Evolutionary conservation across 106 monocot species (phyloP).

Genomic region (Acanthochlamys bracteata): DNA sequence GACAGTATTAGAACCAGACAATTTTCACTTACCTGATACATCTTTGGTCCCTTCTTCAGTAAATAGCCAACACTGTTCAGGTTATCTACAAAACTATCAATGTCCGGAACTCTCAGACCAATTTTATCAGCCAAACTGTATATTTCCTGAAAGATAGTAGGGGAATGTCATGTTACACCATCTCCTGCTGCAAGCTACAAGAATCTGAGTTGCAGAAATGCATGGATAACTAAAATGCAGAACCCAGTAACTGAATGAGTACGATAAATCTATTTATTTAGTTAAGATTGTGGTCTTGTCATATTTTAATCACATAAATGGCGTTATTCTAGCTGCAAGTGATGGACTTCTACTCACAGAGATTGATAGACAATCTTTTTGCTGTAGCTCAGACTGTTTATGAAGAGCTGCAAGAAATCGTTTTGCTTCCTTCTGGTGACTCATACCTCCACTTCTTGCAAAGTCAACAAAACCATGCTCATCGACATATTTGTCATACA

Average conservation of each 20-base stretch:
- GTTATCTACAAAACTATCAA: constrained; percentile 79
- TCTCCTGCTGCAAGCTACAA: no score
- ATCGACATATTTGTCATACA: constrained; percentile 94
- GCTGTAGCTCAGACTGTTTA: constrained; percentile 74
- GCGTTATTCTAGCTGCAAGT: no score
- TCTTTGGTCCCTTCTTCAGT: constrained; percentile 83
- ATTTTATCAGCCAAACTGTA: constrained; percentile 81
- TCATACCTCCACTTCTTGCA: constrained; percentile 89
- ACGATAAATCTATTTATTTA: no score
- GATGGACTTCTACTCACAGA: constrained; percentile 36
- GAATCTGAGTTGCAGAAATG: no score
- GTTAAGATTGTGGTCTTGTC: no score
- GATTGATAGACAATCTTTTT: constrained; percentile 81
- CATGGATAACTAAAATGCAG: no score
- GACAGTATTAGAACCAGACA: no score
- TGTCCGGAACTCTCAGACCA: constrained; percentile 71
- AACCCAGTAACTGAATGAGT: no score
- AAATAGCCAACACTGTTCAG: constrained; percentile 88
- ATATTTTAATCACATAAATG: no score
- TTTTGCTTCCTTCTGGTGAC: constrained; percentile 86
- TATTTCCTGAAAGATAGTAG: constrained; percentile 57
- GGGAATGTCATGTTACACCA: constrained; percentile 3
- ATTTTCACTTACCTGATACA: constrained; percentile 63
- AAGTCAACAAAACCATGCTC: constrained; percentile 91
- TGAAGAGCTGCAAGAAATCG: constrained; percentile 78